These are phyloP conservation scores for Chalaropsis thielavioides DNA, from an alignment of 2,329 filamentous ascomycete species.

Conservation along the genomic window DNA sequence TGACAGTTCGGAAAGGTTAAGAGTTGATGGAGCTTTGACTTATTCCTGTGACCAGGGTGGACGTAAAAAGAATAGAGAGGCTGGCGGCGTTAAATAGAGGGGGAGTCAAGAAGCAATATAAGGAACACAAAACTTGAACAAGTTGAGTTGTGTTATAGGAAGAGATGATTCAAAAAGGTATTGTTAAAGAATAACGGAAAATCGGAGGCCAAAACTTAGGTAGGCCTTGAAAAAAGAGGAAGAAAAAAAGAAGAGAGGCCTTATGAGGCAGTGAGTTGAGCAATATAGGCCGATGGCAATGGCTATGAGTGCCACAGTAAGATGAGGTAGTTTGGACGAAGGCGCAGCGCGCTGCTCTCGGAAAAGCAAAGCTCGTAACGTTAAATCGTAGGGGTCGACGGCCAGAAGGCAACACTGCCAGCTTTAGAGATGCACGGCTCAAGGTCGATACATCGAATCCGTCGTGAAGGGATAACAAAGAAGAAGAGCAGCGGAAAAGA, in stretches of 20 bases:
- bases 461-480: slow-evolving; percentile 4
- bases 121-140: neutral
- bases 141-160: neutral
- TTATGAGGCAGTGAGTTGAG: slow-evolving; percentile 7
- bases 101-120: neutral
- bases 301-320: slow-evolving; percentile 4
- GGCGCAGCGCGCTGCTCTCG: slow-evolving; percentile 5
- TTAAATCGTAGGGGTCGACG: slow-evolving; percentile 6
- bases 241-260: neutral
- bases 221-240: neutral
- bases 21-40: slow-evolving; percentile 5
- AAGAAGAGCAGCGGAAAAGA: neutral
- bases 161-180: neutral
- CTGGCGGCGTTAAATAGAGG: slow-evolving; percentile 4
- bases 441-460: slow-evolving; percentile 2
- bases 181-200: slow-evolving; percentile 1
- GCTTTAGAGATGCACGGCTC: neutral
- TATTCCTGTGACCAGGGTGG: slow-evolving; percentile 4
- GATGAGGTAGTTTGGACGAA: slow-evolving; percentile 8
- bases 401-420: neutral
- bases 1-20: slow-evolving; percentile 3
- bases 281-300: slow-evolving; percentile 7
- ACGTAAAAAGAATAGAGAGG: neutral
- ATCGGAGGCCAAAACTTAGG: neutral
- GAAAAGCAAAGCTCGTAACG: slow-evolving; percentile 5